Base-by-base conservation (phyloP, 345 rosid species). In the Hirschfeldia incana region DNA sequence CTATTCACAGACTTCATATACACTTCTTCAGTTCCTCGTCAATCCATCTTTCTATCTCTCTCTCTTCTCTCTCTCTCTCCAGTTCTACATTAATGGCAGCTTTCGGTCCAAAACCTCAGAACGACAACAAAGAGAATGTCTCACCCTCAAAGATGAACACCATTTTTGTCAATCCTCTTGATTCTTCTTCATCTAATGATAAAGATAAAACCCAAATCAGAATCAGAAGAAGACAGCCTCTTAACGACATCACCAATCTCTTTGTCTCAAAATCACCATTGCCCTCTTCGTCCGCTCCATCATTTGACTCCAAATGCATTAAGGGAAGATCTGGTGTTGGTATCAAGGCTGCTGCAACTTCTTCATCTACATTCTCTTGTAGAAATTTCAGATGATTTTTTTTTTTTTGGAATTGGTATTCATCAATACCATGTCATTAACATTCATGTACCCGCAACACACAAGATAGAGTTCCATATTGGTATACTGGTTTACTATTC, bases 231-330 rank as follows among this genome's bases (percentile, higher is more conserved):
- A 81, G 80, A 37, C 37, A 60, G 0, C 84, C 84, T 72, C 84
- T 81, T 72, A 39, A 61, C 17, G 81, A 81, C 28, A 77, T 81
- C 59, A 81, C 84, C 53, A 81, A 61, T 34, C 75, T 81, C 78
- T 81, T 81, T 17, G 69, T 65, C 64, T 70, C 76, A 28, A 33
- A 73, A 30, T 44, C 80, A 32, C 27, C 72, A 55, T 65, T 51
- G 10, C 13, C 70, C 29, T 55, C 34, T 65, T 69, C 69, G 0
- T 55, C 72, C 62, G 26, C 69, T 66, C 66, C 71, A 34, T 76
- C 80, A 29, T 9, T 76, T 60, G 60, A 72, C 59, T 70, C 66
- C 36, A 81, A 76, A 67, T 77, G 69, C 75, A 76, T 76, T 74
- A 72, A 81, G 66, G 73, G 75, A 73, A 72, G 66, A 72, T 72